Conservation (phyloP, 148 eudicot genomes). For the Beta vulgaris region DNA sequence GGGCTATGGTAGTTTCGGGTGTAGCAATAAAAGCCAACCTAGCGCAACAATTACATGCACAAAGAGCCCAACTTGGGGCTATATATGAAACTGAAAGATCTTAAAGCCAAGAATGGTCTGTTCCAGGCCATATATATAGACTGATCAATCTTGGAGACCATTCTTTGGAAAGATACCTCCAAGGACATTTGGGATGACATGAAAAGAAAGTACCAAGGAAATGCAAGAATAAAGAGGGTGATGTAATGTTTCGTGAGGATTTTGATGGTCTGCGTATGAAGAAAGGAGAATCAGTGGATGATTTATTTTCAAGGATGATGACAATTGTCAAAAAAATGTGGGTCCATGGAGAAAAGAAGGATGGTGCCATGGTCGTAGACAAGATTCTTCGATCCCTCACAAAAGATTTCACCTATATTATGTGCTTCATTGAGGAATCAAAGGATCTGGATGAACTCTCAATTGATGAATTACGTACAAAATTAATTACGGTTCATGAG, state of each 20-base stretch:
- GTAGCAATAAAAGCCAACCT: not conserved
- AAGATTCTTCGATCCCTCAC: constrained; percentile 21
- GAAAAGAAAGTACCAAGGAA: constrained; percentile 31
- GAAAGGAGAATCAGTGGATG: constrained; percentile 9
- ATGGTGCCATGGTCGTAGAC: constrained; percentile 16
- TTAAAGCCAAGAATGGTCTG: constrained; percentile 10
- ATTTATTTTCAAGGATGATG: constrained; percentile 26
- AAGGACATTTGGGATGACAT: constrained; percentile 33
- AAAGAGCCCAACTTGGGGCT: not conserved
- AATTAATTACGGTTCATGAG: constrained; percentile 22
- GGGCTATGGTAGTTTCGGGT: constrained; percentile 7
- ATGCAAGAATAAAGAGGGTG: constrained; percentile 14
- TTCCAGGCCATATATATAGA: constrained; percentile 15
- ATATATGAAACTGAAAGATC: not conserved
- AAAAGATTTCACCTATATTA: constrained; percentile 9
- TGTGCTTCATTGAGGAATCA: constrained; percentile 25
- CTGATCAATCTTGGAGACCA: constrained; percentile 26
- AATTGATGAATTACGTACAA: constrained; percentile 25
- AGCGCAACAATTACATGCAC: not conserved
- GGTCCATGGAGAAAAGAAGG: constrained; percentile 18
- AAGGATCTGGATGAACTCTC: constrained; percentile 23
- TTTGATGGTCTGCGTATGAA: constrained; percentile 30
- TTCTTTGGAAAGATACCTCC: constrained; percentile 24
- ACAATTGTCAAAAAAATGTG: constrained; percentile 16
- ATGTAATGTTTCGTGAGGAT: constrained; percentile 19